Evolutionary conservation across 2,329 filamentous ascomycete genomes (phyloP).

Genomic region (Diplodia scrobiculata): DNA sequence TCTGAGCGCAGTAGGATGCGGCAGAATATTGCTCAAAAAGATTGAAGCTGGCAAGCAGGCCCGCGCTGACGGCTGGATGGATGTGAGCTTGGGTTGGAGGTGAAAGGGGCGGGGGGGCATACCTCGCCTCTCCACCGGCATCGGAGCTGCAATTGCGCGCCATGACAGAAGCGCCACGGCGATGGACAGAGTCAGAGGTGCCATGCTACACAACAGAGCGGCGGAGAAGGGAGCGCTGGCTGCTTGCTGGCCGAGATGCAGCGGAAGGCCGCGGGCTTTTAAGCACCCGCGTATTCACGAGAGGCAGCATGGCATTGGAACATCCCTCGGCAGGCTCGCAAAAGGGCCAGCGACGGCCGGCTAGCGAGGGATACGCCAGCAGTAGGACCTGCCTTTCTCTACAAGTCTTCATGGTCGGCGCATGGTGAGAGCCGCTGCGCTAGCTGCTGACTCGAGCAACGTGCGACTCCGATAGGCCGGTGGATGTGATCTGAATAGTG

Average conservation of each 20-base stretch:
- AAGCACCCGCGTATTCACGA: not conserved
- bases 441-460: not conserved
- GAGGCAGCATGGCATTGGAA: not conserved
- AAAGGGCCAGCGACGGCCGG: not conserved
- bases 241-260: not conserved
- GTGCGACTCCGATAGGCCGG: slow-evolving; percentile 9
- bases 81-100: not conserved
- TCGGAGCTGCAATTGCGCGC: slow-evolving; percentile 3
- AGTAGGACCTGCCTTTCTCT: slow-evolving; percentile 14
- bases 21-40: slow-evolving; percentile 48
- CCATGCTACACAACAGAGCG: not conserved
- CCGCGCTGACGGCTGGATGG: slow-evolving; percentile 20
- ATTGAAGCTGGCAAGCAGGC: slow-evolving; percentile 24
- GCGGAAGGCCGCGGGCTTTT: slow-evolving; percentile 8
- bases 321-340: not conserved
- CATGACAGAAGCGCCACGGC: not conserved
- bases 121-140: slow-evolving; percentile 16
- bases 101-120: not conserved
- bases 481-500: slow-evolving; percentile 6
- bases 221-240: not conserved
- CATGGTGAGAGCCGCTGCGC: slow-evolving; percentile 13
- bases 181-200: slow-evolving; percentile 14
- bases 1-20: slow-evolving; percentile 50
- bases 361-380: slow-evolving; percentile 1
- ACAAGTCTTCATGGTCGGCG: not conserved